These are phyloP conservation scores for Dipodascopsis uninucleata DNA, from an alignment of 805 yeast genomes.

Conservation along the genomic window DNA sequence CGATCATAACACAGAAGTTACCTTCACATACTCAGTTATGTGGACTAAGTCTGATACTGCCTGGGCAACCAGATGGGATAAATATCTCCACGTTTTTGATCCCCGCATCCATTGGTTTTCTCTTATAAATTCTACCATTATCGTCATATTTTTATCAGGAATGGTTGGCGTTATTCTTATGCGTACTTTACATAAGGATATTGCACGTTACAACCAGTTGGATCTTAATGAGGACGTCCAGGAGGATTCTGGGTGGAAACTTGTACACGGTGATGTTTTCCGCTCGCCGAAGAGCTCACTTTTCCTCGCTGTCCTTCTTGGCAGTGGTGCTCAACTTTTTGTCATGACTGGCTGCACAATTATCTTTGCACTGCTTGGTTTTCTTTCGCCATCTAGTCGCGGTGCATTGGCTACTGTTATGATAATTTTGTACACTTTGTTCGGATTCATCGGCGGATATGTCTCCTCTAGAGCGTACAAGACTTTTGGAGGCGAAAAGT, in stretches of 20 bases:
- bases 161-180: slow-evolving; percentile 75
- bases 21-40: slow-evolving; percentile 77
- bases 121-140: slow-evolving; percentile 75
- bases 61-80: slow-evolving; percentile 99
- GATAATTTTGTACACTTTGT: slow-evolving; percentile 76
- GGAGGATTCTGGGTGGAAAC: slow-evolving; percentile 96
- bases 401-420: slow-evolving; percentile 89
- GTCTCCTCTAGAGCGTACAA: slow-evolving; percentile 83
- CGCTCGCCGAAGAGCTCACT: slow-evolving; percentile 72
- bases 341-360: slow-evolving; percentile 71
- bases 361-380: slow-evolving; percentile 79
- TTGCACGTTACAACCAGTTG: slow-evolving; percentile 81
- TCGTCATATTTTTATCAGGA: slow-evolving; percentile 71
- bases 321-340: slow-evolving; percentile 82
- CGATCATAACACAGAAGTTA: slow-evolving; percentile 53
- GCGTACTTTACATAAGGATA: slow-evolving; percentile 79
- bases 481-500: slow-evolving; percentile 84
- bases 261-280: slow-evolving; percentile 92
- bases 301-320: slow-evolving; percentile 73
- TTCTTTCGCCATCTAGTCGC: slow-evolving; percentile 89
- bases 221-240: slow-evolving; percentile 75
- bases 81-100: slow-evolving; percentile 84
- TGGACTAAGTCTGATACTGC: slow-evolving; percentile 68
- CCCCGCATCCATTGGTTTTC: slow-evolving; percentile 97
- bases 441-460: slow-evolving; percentile 80